Conservation (phyloP, 495 filamentous ascomycete genomes). For the Glutinoglossum americanum region DNA sequence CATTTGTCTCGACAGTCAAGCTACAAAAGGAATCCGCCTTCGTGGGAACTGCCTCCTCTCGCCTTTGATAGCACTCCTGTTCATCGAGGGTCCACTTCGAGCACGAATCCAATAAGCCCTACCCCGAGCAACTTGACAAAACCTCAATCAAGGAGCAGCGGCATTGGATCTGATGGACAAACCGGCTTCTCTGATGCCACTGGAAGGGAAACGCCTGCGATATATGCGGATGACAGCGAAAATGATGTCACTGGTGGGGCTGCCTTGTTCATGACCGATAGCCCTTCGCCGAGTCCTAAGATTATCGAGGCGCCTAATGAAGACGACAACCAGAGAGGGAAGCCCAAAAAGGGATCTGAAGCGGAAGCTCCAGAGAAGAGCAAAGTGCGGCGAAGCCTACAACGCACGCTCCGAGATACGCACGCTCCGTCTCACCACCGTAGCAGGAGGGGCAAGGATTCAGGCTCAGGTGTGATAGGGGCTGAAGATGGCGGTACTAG, state of each 20-base stretch:
- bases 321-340: conserved; percentile 18
- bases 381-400: conserved; percentile 72
- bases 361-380: conserved; percentile 22
- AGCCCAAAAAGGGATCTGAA: conserved; percentile 17
- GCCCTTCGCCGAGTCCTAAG: not conserved
- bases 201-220: not conserved
- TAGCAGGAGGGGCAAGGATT: conserved; percentile 57
- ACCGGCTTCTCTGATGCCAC: not conserved
- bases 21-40: conserved; percentile 26
- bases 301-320: conserved; percentile 6
- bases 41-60: conserved; percentile 31
- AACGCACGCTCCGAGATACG: conserved; percentile 75
- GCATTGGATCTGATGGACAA: not conserved
- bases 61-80: conserved; percentile 15
- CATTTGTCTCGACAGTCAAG: conserved; percentile 17
- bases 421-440: conserved; percentile 42
- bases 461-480: conserved; percentile 34
- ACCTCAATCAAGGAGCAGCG: not conserved
- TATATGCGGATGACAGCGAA: not conserved
- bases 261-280: not conserved
- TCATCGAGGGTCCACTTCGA: conserved; percentile 8
- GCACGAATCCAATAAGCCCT: not conserved
- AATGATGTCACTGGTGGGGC: not conserved
- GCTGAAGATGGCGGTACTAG: conserved; percentile 34
- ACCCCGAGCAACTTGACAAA: not conserved